These are phyloP conservation scores for Fomes fomentarius DNA, from an alignment of 1,284 basidiomycete genomes.

Conservation along the genomic window DNA sequence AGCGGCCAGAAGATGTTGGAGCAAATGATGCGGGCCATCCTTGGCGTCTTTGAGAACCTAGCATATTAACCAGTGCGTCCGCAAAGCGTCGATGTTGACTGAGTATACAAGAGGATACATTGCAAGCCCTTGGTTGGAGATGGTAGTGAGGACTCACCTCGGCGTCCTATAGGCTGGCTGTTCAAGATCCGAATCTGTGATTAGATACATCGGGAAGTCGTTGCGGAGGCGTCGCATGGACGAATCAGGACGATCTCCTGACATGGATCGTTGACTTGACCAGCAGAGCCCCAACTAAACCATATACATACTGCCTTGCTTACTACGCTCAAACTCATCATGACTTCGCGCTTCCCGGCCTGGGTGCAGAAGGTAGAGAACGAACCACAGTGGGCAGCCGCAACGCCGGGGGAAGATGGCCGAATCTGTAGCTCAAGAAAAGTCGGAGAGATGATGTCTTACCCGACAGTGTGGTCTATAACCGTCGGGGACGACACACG, in stretches of 20 bases:
- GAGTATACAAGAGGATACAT: neutral
- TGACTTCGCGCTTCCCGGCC: neutral
- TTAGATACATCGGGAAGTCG: conserved; percentile 4
- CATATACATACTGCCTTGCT: neutral
- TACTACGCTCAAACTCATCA: conserved; percentile 1
- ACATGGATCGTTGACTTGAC: too few species aligned
- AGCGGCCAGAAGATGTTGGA: neutral
- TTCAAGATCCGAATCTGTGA: conserved; percentile 4
- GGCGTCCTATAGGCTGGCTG: too few species aligned
- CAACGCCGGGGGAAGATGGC: neutral
- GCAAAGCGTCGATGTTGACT: too few species aligned
- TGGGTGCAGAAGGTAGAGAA: neutral
- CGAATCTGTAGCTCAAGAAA: neutral
- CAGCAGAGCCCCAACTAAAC: neutral
- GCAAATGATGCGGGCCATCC: neutral
- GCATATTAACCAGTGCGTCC: neutral
- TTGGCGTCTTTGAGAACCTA: neutral
- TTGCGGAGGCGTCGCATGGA: too few species aligned
- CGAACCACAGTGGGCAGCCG: neutral
- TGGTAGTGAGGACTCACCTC: too few species aligned
- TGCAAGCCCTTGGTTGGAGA: too few species aligned
- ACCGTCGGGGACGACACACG: conserved; percentile 12
- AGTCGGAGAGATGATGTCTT: neutral
- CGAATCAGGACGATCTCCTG: too few species aligned
- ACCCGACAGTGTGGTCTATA: conserved; percentile 9